Percentiles rank a stretch among this genome's conserved stretches.
phyloP scores from a whole-genome alignment of 2,329 filamentous ascomycete species.

The Calcarisporium arbuscula region DNA sequence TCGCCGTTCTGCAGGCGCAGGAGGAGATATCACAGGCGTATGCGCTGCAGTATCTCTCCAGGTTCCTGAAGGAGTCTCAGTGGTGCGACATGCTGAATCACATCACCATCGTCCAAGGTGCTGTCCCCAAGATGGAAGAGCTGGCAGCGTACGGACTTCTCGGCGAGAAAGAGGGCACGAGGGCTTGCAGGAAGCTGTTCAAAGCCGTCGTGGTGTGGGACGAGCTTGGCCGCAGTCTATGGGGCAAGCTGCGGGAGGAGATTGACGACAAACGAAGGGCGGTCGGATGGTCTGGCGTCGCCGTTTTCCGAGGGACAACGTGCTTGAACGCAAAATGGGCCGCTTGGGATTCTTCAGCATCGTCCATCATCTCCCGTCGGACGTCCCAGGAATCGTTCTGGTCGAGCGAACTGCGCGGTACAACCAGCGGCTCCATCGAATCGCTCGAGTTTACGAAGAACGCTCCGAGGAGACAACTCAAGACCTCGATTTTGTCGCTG shows the following conservation, averaged over 20 bases:
- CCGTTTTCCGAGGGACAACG: too few species aligned
- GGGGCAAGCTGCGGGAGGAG: slow-evolving; percentile 18
- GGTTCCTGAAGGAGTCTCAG: slow-evolving; percentile 21
- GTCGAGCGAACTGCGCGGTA: too few species aligned
- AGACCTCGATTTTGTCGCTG: too few species aligned
- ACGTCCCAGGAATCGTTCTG: too few species aligned
- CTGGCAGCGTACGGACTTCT: slow-evolving; percentile 25
- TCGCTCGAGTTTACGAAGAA: too few species aligned
- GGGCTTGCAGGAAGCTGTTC: slow-evolving; percentile 29
- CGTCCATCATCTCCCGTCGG: too few species aligned
- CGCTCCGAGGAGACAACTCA: too few species aligned
- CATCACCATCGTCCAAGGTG: slow-evolving; percentile 27
- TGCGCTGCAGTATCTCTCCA: slow-evolving; percentile 25
- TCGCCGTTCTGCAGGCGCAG: slow-evolving; percentile 19
- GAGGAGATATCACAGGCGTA: slow-evolving; percentile 22
- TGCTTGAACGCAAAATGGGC: too few species aligned
- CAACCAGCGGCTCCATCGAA: too few species aligned
- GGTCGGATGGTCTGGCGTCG: too few species aligned
- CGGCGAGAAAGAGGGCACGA: slow-evolving; percentile 27
- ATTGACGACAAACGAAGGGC: slow-evolving; percentile 12
- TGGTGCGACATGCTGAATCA: slow-evolving; percentile 25
- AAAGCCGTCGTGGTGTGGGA: slow-evolving; percentile 33
- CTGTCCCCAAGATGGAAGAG: slow-evolving; percentile 26
- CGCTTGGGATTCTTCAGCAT: too few species aligned
- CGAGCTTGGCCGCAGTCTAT: slow-evolving; percentile 27